Evolutionary conservation across 139 green algal species (phyloP), one percentile per base, ranked within the genome.

Genomic region (Penium margaritaceum): DNA sequence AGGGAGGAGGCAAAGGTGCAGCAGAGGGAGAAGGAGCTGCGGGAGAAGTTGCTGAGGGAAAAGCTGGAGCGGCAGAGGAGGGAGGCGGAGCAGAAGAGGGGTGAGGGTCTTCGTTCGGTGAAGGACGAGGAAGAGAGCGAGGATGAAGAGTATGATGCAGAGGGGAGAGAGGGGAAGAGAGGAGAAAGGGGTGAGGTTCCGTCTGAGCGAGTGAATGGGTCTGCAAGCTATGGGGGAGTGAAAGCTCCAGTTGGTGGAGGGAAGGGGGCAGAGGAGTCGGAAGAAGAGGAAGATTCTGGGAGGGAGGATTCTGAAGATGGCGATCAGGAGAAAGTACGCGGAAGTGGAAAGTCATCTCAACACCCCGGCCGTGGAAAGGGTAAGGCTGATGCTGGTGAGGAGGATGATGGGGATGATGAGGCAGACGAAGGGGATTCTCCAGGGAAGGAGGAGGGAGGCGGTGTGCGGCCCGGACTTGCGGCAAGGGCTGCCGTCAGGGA

Each of bases 41-140:
- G 68, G 7, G 43, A 47, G 35, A 78, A 74, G 32, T 35, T 68
- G 33, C 60, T 68, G 7, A 47, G 76, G 24, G 72, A 77, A 14
- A 61, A 66, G 33, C 29, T 51, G n/a, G 37, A 63, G 37, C 7
- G 61, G 63, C 44, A 76, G 51, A 60, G 70, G 46, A 74, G 68
- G 32, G 77, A 75, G 44, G 55, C 24, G 43, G 62, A 76, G 41
- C 35, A 70, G 60, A 15, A 71, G 53, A 33, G 80, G 47, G 51
- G 19, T 1, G 62, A 37, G 75, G 1, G 71, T 55, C 17, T 66
- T 32, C 24, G 83, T 79, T 60, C 53, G 35, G 37, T 27, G 4
- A 15, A 76, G 33, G 33, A 68, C 24, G 27, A 37, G 24, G n/a
- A 76, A 17, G 51, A 67, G 17, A 74, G 67, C 24, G 67, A 64